Percentiles rank a stretch among this genome's conserved stretches.
Conservation (phyloP, 2,329 filamentous ascomycete species). For the Exophiala oligosperma region DNA sequence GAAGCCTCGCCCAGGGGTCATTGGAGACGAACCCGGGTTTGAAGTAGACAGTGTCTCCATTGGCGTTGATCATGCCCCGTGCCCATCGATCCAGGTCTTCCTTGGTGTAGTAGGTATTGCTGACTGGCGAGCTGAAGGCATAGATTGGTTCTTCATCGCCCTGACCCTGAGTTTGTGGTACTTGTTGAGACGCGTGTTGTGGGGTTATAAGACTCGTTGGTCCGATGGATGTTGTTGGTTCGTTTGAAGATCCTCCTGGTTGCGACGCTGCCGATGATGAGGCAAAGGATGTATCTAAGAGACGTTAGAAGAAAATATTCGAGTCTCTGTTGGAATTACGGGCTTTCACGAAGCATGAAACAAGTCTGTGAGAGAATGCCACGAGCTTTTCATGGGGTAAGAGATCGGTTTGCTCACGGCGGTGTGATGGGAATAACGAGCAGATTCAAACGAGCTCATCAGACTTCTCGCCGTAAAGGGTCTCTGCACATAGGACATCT, state of each 20-base stretch:
- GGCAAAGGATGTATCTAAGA: not conserved
- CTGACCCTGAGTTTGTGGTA: not conserved
- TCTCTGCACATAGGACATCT: too few relatives aligned
- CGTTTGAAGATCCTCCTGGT: not conserved
- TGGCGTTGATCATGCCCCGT: constrained; percentile 21
- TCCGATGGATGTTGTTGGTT: not conserved
- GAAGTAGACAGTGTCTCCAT: constrained; percentile 30
- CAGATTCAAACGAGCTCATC: too few relatives aligned
- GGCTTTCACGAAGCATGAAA: too few relatives aligned
- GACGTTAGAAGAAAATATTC: not conserved
- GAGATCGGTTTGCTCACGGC: too few relatives aligned
- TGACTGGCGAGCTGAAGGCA: constrained; percentile 11
- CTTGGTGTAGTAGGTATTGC: constrained; percentile 16
- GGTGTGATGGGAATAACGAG: too few relatives aligned
- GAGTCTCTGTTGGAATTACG: too few relatives aligned
- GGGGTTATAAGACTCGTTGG: not conserved
- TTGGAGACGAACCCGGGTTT: constrained; percentile 28
- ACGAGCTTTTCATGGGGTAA: too few relatives aligned
- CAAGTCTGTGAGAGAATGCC: too few relatives aligned
- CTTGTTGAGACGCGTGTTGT: not conserved
- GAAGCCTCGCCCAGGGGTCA: constrained; percentile 25
- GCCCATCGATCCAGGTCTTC: constrained; percentile 17
- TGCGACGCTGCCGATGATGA: not conserved
- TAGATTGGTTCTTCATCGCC: not conserved
- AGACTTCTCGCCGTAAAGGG: too few relatives aligned